phyloP scores from a whole-genome alignment of 2,329 filamentous ascomycete genomes.

The Zasmidium citrigriseum region DNA sequence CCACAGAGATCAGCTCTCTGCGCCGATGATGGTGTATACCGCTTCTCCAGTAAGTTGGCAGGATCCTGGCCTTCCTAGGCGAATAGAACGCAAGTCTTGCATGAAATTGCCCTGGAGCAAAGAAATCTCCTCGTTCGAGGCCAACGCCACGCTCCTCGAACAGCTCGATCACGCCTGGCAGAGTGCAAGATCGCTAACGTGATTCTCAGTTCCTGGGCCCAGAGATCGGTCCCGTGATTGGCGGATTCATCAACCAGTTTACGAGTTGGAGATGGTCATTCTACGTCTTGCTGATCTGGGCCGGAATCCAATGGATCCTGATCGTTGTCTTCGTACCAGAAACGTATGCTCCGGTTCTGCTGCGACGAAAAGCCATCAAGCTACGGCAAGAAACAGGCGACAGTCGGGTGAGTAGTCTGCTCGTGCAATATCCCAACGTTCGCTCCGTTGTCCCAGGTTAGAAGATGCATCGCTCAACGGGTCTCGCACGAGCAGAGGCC shows the following conservation, averaged over 20 bases:
- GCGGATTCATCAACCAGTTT: constrained; percentile 81
- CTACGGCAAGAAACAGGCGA: constrained; percentile 77
- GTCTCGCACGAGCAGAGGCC: background rate
- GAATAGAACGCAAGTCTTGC: too few relatives aligned
- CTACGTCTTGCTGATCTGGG: constrained; percentile 75
- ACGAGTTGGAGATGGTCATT: constrained; percentile 65
- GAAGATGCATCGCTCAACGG: background rate
- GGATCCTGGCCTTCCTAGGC: too few relatives aligned
- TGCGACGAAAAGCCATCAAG: constrained; percentile 69
- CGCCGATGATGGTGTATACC: constrained; percentile 78
- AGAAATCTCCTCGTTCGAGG: too few relatives aligned
- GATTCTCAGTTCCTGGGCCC: constrained; percentile 46
- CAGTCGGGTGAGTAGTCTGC: constrained; percentile 26
- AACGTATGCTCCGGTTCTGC: constrained; percentile 60
- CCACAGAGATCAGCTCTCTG: constrained; percentile 65
- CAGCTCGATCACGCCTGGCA: too few relatives aligned
- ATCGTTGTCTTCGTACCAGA: constrained; percentile 79
- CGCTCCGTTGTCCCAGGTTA: background rate
- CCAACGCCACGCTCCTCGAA: too few relatives aligned
- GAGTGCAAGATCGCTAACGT: too few relatives aligned
- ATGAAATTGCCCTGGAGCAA: too few relatives aligned
- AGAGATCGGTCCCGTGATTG: constrained; percentile 61
- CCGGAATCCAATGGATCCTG: constrained; percentile 61
- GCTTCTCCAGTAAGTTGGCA: constrained; percentile 49
- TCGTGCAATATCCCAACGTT: background rate